phyloP scores from a whole-genome alignment of 164 flowering plant species.

The Pachysandra terminalis region DNA sequence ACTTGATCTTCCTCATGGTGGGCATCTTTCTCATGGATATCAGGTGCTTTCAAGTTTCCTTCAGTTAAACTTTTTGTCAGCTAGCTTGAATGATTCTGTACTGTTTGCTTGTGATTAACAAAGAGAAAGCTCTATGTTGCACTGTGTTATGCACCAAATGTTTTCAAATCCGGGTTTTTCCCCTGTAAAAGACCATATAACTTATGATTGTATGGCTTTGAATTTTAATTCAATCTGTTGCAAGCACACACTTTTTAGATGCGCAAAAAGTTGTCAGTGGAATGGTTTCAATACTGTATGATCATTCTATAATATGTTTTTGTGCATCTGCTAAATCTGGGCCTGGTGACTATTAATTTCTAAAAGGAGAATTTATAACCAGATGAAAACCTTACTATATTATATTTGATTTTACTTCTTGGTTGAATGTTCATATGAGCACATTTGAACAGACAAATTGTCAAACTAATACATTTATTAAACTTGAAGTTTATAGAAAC shows the following conservation, averaged over 20 bases:
- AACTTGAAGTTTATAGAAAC: neutral
- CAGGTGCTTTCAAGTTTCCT: conserved; percentile 41
- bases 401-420: neutral
- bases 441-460: neutral
- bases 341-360: neutral
- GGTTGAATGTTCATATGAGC: neutral
- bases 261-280: neutral
- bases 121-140: neutral
- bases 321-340: neutral
- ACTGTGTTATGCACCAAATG: too few species aligned
- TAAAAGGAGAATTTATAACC: neutral
- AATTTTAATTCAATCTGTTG: neutral
- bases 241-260: neutral
- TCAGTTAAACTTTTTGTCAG: neutral
- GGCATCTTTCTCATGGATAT: conserved; percentile 41
- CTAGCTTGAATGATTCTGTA: neutral
- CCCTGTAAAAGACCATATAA: too few species aligned
- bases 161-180: too few species aligned
- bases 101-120: neutral
- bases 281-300: neutral
- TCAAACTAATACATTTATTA: neutral
- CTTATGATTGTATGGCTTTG: neutral
- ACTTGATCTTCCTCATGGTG: conserved; percentile 98
- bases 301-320: neutral
- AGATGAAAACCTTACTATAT: neutral